Conservation (phyloP, 2,329 filamentous ascomycete species). For the Trichoderma afroharzianum region DNA sequence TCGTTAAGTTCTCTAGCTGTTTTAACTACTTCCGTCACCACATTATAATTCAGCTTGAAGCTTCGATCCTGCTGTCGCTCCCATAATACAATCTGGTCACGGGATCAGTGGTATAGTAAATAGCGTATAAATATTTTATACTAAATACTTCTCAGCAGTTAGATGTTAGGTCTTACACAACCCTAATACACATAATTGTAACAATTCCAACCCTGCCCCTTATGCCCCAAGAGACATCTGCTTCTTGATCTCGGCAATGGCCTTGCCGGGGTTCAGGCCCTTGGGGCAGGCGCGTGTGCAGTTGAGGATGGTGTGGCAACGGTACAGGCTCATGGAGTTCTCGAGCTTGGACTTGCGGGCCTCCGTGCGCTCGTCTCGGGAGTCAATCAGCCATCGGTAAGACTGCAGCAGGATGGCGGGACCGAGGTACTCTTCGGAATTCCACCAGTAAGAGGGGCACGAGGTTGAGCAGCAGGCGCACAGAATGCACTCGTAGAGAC, state of each 20-base stretch:
- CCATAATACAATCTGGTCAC: too few species aligned
- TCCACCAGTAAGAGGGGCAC: slow-evolving; percentile 99
- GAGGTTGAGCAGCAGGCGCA: slow-evolving; percentile 99
- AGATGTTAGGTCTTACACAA: too few species aligned
- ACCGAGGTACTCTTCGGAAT: slow-evolving; percentile 96
- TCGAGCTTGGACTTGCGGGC: slow-evolving; percentile 89
- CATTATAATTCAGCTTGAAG: too few species aligned
- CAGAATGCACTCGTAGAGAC: slow-evolving; percentile 98
- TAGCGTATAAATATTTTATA: too few species aligned
- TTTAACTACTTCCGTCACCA: too few species aligned
- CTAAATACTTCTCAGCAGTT: too few species aligned
- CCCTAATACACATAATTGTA: too few species aligned
- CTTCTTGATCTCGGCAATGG: slow-evolving; percentile 99
- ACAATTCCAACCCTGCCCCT: not conserved
- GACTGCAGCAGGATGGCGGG: slow-evolving; percentile 95
- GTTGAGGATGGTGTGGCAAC: slow-evolving; percentile 99
- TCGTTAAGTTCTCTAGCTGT: too few species aligned
- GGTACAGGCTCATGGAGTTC: slow-evolving; percentile 98
- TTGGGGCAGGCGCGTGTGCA: slow-evolving; percentile 97
- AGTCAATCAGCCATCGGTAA: slow-evolving; percentile 96
- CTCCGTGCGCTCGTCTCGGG: slow-evolving; percentile 82
- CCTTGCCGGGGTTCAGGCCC: slow-evolving; percentile 91
- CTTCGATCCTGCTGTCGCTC: too few species aligned
- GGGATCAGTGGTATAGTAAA: too few species aligned
- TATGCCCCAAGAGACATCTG: slow-evolving; percentile 62